phyloP scores from a whole-genome alignment of 176 grass and related monocot genomes.

The Hordeum vulgare region MorexV3_pseudomolecules_assembly NC_058519.1:453705825-453706324 shows the following conservation, averaged over 20 bases:
- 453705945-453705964: background rate
- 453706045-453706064: slow-evolving; percentile 91
- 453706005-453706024: slow-evolving; percentile 83
- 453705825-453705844: slow-evolving; percentile 80
- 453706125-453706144: slow-evolving; percentile 99
- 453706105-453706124: slow-evolving; percentile 89
- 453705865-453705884: slow-evolving; percentile 93
- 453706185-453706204: slow-evolving; percentile 87
- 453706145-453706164: slow-evolving; percentile 97
- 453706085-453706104: slow-evolving; percentile 93
- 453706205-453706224: slow-evolving; percentile 69
- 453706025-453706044: slow-evolving; percentile 75
- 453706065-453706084: slow-evolving; percentile 82
- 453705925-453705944: slow-evolving; percentile 2
- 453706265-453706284: slow-evolving; percentile 82
- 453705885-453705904: slow-evolving; percentile 81
- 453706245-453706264: slow-evolving; percentile 91
- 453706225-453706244: slow-evolving; percentile 92
- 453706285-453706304: slow-evolving; percentile 7
- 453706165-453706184: slow-evolving; percentile 80
- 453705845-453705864: slow-evolving; percentile 98
- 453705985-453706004: slow-evolving; percentile 60
- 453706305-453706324: background rate
- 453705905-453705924: slow-evolving; percentile 67
- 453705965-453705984: slow-evolving; percentile 15